A percentile compares a stretch with the other conserved stretches of the same genome.
phyloP scores from a whole-genome alignment of 148 eudicot species.

The Rhododendron mucronatum region DNA sequence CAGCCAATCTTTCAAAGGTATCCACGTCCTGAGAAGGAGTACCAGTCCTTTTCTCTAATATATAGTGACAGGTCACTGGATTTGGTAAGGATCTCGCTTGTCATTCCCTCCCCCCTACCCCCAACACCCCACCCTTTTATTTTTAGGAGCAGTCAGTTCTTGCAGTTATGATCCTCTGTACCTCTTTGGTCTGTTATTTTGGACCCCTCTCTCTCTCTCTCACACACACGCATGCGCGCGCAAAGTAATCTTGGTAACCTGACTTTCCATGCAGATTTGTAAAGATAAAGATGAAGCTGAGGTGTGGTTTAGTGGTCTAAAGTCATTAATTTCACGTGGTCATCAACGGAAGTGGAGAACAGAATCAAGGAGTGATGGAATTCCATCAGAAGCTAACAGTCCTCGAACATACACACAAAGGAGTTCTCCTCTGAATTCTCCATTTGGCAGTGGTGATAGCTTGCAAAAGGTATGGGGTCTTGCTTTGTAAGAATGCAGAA shows the following conservation, averaged over 20 bases:
- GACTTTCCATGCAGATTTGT: conserved; percentile 54
- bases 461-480: conserved; percentile 64
- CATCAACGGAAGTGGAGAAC: conserved; percentile 90
- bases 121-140: neutral
- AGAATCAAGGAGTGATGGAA: conserved; percentile 92
- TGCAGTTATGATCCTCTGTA: neutral
- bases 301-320: conserved; percentile 97
- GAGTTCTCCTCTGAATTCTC: conserved; percentile 91
- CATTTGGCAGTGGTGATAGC: conserved; percentile 70
- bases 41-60: conserved; percentile 94
- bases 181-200: neutral
- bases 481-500: neutral
- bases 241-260: neutral
- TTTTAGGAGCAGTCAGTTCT: neutral
- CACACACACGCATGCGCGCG: no score
- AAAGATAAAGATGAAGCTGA: conserved; percentile 99
- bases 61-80: conserved; percentile 88
- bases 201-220: neutral
- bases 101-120: neutral
- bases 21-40: conserved; percentile 98
- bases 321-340: conserved; percentile 78
- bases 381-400: conserved; percentile 90
- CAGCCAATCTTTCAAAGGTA: conserved; percentile 96
- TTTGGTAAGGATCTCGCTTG: conserved; percentile 52
- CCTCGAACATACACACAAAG: conserved; percentile 84